Conservation (phyloP, 495 filamentous ascomycete genomes). For the Amorphotheca resinae region DNA sequence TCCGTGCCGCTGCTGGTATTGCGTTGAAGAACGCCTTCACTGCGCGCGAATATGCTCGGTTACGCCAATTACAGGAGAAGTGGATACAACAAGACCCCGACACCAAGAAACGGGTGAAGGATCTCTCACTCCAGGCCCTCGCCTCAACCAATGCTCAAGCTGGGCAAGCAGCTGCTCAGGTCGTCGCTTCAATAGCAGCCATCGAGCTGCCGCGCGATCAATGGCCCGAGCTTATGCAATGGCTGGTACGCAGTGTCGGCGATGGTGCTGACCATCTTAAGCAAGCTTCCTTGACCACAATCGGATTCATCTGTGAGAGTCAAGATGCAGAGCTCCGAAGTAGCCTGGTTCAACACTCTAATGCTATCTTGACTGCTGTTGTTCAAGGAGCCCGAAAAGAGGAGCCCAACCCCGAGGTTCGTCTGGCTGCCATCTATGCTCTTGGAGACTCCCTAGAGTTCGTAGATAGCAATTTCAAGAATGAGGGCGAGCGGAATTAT, state of each 20-base stretch:
- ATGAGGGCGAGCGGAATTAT: conserved; percentile 97
- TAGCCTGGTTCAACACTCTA: conserved; percentile 74
- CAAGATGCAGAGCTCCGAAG: conserved; percentile 78
- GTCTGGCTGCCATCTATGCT: conserved; percentile 81
- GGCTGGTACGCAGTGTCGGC: conserved; percentile 82
- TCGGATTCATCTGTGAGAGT: conserved; percentile 96
- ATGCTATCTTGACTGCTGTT: conserved; percentile 93
- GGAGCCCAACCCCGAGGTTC: conserved; percentile 80
- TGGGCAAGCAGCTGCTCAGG: conserved; percentile 81
- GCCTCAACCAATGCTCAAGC: conserved; percentile 62
- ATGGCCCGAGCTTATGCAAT: conserved; percentile 90
- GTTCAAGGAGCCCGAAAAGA: conserved; percentile 96
- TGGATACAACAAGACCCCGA: conserved; percentile 70
- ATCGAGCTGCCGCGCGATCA: conserved; percentile 88
- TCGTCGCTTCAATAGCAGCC: conserved; percentile 85
- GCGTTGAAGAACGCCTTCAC: conserved; percentile 95
- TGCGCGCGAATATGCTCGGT: conserved; percentile 73
- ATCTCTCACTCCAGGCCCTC: conserved; percentile 75
- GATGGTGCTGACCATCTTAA: conserved; percentile 74
- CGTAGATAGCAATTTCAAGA: conserved; percentile 94
- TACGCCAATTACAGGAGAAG: conserved; percentile 79
- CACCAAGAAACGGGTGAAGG: conserved; percentile 77
- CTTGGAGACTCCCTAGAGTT: conserved; percentile 97
- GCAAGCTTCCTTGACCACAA: conserved; percentile 83
- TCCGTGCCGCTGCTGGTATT: conserved; percentile 86